phyloP scores from a whole-genome alignment of 352 stramenopile species.

The Globisporangium orthogonon region DNA sequence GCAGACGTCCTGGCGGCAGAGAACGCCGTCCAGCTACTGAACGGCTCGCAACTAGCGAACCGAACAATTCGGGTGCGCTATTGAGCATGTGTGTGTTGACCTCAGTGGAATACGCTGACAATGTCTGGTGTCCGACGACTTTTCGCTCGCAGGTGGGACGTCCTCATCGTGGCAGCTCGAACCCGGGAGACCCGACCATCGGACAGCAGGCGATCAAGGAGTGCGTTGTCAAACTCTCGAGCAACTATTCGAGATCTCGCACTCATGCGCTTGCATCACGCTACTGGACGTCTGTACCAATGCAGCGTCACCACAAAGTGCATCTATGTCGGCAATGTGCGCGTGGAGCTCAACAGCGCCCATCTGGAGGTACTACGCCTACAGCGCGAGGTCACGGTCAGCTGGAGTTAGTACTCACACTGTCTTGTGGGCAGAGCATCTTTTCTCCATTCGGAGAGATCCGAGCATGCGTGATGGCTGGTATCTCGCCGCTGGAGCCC shows the following conservation, averaged over 20 bases:
- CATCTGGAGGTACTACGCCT: conserved; percentile 47
- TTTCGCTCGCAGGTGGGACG: conserved; percentile 45
- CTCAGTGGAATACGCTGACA: not conserved
- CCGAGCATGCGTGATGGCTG: conserved; percentile 57
- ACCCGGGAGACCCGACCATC: conserved; percentile 54
- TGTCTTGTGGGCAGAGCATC: conserved; percentile 39
- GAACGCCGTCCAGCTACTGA: conserved; percentile 72
- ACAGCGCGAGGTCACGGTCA: too few species aligned
- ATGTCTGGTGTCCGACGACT: not conserved
- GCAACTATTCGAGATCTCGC: not conserved
- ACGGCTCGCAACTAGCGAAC: conserved; percentile 54
- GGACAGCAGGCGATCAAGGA: conserved; percentile 75
- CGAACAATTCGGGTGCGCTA: conserved; percentile 41
- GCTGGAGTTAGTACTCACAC: not conserved
- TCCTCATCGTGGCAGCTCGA: conserved; percentile 61
- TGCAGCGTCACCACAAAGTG: conserved; percentile 63
- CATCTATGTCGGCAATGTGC: conserved; percentile 65
- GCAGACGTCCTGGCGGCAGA: conserved; percentile 70
- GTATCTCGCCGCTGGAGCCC: conserved; percentile 47
- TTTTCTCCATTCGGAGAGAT: conserved; percentile 73
- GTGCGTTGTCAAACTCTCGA: conserved; percentile 14
- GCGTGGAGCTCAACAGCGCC: conserved; percentile 65
- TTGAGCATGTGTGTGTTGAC: too few species aligned
- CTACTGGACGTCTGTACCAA: not conserved
- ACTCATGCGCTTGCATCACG: not conserved